phyloP scores from a whole-genome alignment of 1,139 yeast species.

The Geotrichum candidum region DNA sequence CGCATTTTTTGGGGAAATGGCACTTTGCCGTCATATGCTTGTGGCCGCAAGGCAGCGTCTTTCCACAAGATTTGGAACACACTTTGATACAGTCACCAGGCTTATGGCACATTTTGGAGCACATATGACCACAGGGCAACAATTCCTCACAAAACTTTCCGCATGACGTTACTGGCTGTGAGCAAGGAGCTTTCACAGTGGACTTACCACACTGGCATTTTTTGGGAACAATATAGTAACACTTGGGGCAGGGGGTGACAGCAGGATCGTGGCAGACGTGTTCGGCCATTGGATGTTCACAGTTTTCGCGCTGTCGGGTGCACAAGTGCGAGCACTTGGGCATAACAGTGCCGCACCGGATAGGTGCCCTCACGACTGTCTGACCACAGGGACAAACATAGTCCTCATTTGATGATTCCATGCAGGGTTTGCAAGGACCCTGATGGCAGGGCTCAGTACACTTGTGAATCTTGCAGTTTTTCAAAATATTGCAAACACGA shows the following conservation, averaged over 20 bases:
- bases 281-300: constrained; percentile 72
- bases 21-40: constrained; percentile 51
- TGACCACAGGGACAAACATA: constrained; percentile 79
- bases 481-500: constrained; percentile 56
- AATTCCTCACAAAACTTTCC: constrained; percentile 56
- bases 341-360: constrained; percentile 73
- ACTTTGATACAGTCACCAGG: constrained; percentile 35
- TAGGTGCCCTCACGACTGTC: constrained; percentile 78
- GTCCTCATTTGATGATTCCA: constrained; percentile 79
- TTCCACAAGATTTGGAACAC: constrained; percentile 50
- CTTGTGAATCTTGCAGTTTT: constrained; percentile 66
- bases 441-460: constrained; percentile 76
- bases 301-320: constrained; percentile 44
- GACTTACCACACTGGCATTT: constrained; percentile 67
- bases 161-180: constrained; percentile 65
- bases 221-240: constrained; percentile 61
- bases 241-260: constrained; percentile 60
- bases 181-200: constrained; percentile 59
- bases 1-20: constrained; percentile 55
- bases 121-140: constrained; percentile 65
- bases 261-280: constrained; percentile 72
- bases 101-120: constrained; percentile 56
- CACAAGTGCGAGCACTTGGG: constrained; percentile 71
- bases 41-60: constrained; percentile 61
- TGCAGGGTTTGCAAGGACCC: constrained; percentile 80